phyloP scores from a whole-genome alignment of 2,329 filamentous ascomycete genomes.

The Diaporthe sp. region DNA sequence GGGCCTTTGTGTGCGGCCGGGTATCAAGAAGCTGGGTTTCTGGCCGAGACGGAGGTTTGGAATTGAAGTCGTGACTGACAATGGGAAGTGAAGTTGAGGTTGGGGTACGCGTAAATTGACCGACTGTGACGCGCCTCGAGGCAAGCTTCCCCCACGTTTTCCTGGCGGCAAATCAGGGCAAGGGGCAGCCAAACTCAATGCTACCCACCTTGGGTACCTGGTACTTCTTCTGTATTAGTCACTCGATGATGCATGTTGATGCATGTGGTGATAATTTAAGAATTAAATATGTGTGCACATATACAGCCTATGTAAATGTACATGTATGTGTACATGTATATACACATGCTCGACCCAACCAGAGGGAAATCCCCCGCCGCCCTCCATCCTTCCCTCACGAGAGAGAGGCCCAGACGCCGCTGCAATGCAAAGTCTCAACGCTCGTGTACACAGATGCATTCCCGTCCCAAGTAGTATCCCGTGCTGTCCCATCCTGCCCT shows the following conservation, averaged over 20 bases:
- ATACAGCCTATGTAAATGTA: not conserved
- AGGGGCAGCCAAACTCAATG: not conserved
- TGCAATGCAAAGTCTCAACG: slow-evolving; percentile 40
- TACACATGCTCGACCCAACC: not conserved
- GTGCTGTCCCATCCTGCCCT: not conserved
- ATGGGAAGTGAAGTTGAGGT: not conserved
- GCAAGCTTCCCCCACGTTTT: not conserved
- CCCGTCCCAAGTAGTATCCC: not conserved
- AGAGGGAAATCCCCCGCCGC: not conserved
- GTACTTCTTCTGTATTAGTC: not conserved
- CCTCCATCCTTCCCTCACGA: not conserved
- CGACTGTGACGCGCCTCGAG: slow-evolving; percentile 13
- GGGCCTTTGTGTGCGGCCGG: not conserved
- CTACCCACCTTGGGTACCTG: not conserved
- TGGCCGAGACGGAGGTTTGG: not conserved
- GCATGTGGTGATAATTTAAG: not conserved
- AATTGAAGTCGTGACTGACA: not conserved
- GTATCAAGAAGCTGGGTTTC: not conserved
- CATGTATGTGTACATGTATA: not conserved
- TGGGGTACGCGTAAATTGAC: slow-evolving; percentile 23
- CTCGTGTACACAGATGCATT: slow-evolving; percentile 35
- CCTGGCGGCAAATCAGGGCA: not conserved
- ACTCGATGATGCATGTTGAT: not conserved
- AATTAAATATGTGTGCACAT: slow-evolving; percentile 13
- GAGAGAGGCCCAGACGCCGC: slow-evolving; percentile 30